These are phyloP conservation scores for Afroboletus lepidellus DNA, from an alignment of 1,284 basidiomycete genomes.

Conservation along the genomic window DNA sequence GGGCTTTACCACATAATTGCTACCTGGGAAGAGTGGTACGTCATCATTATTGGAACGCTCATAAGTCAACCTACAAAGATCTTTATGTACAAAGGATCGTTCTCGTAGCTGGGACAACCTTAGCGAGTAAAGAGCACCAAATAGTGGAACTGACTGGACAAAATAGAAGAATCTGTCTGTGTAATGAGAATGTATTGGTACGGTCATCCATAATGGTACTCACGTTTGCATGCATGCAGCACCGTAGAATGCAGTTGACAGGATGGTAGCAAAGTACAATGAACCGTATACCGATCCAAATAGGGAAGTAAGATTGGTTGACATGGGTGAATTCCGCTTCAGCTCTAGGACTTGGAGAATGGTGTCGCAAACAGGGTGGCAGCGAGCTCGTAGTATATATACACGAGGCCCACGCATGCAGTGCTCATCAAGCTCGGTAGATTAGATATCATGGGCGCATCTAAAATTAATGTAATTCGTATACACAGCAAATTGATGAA, in stretches of 20 bases:
- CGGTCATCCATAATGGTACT: not conserved
- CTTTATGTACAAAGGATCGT: conserved; percentile 1
- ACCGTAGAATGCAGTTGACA: not conserved
- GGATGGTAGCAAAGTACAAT: not conserved
- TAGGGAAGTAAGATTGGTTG: not conserved
- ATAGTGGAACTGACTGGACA: not conserved
- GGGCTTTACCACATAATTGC: not conserved
- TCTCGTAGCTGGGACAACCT: not conserved
- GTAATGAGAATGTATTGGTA: not conserved
- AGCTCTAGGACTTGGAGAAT: too few relatives aligned
- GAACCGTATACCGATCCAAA: not conserved
- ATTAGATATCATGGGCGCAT: too few relatives aligned
- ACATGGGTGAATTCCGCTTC: not conserved
- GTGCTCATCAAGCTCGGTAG: too few relatives aligned
- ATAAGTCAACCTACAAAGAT: conserved; percentile 8
- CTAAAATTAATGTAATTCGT: too few relatives aligned
- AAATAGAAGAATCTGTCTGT: not conserved
- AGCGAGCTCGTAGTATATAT: too few relatives aligned
- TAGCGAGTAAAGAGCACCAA: not conserved
- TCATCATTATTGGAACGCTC: not conserved
- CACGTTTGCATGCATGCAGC: not conserved
- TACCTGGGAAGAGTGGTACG: not conserved
- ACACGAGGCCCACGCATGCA: too few relatives aligned
- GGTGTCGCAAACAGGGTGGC: too few relatives aligned
- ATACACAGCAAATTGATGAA: too few relatives aligned